phyloP scores from a whole-genome alignment of 2,329 filamentous ascomycete genomes.

The Pyrenophora teres region DNA sequence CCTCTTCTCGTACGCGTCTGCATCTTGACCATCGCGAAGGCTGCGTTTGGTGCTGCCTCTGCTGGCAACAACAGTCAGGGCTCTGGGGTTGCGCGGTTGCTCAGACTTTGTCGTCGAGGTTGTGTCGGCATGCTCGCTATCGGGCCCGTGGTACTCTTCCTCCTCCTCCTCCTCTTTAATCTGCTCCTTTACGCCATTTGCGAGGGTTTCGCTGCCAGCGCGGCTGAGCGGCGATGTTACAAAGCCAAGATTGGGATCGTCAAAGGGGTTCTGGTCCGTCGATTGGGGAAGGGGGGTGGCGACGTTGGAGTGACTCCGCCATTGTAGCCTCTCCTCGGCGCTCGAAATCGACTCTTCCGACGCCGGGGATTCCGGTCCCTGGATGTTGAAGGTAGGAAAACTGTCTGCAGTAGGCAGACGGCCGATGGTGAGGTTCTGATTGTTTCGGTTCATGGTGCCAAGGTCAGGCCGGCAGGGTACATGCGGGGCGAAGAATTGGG shows the following conservation, averaged over 20 bases:
- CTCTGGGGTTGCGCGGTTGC: neutral
- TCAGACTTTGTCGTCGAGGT: slow-evolving; percentile 7
- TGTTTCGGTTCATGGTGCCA: slow-evolving; percentile 14
- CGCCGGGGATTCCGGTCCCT: neutral
- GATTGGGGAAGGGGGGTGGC: slow-evolving; percentile 22
- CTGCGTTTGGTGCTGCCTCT: slow-evolving; percentile 6
- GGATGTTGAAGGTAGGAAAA: slow-evolving; percentile 8
- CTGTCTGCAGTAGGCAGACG: slow-evolving; percentile 8
- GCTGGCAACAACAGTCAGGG: neutral
- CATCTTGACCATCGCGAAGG: neutral
- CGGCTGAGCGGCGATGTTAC: neutral
- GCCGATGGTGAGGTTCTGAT: slow-evolving; percentile 8
- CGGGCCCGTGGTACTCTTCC: neutral
- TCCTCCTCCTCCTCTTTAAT: slow-evolving; percentile 1
- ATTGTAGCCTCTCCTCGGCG: slow-evolving; percentile 27
- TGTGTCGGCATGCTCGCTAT: neutral
- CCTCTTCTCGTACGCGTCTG: slow-evolving; percentile 5
- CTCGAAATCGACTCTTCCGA: slow-evolving; percentile 23
- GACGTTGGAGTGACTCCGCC: slow-evolving; percentile 31
- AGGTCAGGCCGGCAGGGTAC: slow-evolving; percentile 9
- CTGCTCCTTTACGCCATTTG: neutral
- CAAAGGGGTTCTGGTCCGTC: slow-evolving; percentile 25
- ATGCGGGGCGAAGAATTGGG: slow-evolving; percentile 6
- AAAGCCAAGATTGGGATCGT: slow-evolving; percentile 13
- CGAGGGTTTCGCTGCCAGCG: neutral